phyloP scores from a whole-genome alignment of 257 asterid species.

The Datura wrightii region DNA sequence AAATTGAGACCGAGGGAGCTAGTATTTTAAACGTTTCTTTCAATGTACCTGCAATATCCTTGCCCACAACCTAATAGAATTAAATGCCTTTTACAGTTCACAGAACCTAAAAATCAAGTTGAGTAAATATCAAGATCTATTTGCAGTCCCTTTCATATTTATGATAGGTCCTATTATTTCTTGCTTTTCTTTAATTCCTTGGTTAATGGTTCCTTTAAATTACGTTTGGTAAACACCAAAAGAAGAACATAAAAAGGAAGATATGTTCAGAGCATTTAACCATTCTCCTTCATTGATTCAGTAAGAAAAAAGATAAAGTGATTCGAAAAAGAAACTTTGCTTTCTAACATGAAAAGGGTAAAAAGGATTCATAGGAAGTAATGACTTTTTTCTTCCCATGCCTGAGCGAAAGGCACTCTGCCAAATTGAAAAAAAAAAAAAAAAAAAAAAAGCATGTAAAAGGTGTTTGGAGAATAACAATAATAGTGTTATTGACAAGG shows the following conservation, averaged over 20 bases:
- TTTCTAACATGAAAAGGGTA: slow-evolving; percentile 34
- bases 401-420: slow-evolving; percentile 36
- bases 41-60: too few relatives aligned
- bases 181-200: neutral
- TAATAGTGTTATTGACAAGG: slow-evolving; percentile 27
- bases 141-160: neutral
- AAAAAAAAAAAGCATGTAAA: slow-evolving; percentile 27
- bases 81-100: neutral
- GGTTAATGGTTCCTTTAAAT: slow-evolving; percentile 19
- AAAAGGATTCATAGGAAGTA: slow-evolving; percentile 36
- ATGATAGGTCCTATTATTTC: neutral
- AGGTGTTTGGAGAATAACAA: slow-evolving; percentile 15
- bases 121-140: slow-evolving; percentile 17
- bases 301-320: slow-evolving; percentile 39
- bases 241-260: neutral
- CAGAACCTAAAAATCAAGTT: neutral
- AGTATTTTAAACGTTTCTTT: too few relatives aligned
- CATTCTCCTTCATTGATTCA: slow-evolving; percentile 26
- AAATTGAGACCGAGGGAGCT: too few relatives aligned
- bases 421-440: slow-evolving; percentile 16
- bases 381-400: slow-evolving; percentile 44
- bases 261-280: slow-evolving; percentile 26
- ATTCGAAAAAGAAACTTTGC: slow-evolving; percentile 37
- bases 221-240: neutral
- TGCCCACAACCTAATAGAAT: neutral